phyloP scores from a whole-genome alignment of 495 filamentous ascomycete species.

The Hypoxylon fuscum region DNA sequence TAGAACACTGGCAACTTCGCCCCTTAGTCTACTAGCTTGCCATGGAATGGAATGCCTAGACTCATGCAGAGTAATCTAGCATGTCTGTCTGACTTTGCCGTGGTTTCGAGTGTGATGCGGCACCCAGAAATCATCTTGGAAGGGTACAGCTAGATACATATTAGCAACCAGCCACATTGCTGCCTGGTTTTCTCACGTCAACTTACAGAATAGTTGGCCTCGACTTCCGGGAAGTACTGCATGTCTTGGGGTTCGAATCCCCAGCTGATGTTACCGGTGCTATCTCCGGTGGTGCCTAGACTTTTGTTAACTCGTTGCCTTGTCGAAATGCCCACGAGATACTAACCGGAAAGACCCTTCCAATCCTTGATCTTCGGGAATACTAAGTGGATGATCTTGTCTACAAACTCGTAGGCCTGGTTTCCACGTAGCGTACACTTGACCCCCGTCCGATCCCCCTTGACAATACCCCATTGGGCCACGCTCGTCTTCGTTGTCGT shows the following conservation, averaged over 20 bases:
- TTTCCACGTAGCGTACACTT: constrained; percentile 75
- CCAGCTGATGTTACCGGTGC: constrained; percentile 84
- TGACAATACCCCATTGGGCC: constrained; percentile 65
- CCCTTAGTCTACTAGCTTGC: constrained; percentile 61
- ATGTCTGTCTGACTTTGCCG: constrained; percentile 88
- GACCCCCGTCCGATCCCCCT: constrained; percentile 70
- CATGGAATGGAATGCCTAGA: constrained; percentile 85
- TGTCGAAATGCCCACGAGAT: neutral
- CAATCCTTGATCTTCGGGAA: constrained; percentile 96
- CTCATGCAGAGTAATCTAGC: constrained; percentile 84
- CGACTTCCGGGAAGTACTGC: constrained; percentile 88
- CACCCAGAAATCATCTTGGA: constrained; percentile 93
- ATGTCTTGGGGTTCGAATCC: constrained; percentile 77
- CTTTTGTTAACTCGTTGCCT: constrained; percentile 10
- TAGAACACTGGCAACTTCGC: neutral
- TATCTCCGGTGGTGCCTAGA: constrained; percentile 72
- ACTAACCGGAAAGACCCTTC: constrained; percentile 76
- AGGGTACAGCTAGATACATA: constrained; percentile 69
- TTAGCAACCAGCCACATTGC: constrained; percentile 41
- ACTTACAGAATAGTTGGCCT: constrained; percentile 91
- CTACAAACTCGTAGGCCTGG: constrained; percentile 86
- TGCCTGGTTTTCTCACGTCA: constrained; percentile 17
- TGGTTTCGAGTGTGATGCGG: constrained; percentile 86
- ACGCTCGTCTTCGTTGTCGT: constrained; percentile 74
- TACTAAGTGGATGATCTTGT: constrained; percentile 85